Percentiles rank a stretch among this genome's conserved stretches.
phyloP scores from a whole-genome alignment of 768 basidiomycete species.

The Psilocybe tampanensis region DNA sequence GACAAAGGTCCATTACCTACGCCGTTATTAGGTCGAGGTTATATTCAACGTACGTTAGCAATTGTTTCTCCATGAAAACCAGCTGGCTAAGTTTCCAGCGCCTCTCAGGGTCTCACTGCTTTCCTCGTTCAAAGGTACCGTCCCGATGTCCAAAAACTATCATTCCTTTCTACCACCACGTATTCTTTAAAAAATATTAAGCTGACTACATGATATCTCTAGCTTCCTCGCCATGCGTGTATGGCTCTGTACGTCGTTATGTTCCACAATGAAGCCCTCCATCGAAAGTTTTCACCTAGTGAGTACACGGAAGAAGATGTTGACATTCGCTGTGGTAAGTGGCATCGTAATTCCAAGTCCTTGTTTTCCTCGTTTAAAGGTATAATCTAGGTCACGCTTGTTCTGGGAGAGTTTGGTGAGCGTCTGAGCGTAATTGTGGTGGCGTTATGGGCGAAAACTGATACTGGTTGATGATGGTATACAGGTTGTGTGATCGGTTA shows the following conservation, averaged over 20 bases:
- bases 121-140: conserved; percentile 29
- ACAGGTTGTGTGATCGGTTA: conserved; percentile 25
- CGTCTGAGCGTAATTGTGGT: no score
- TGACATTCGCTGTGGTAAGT: conserved; percentile 21
- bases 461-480: background rate
- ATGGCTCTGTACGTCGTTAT: conserved; percentile 27
- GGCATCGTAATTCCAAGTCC: background rate
- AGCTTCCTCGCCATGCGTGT: conserved; percentile 32
- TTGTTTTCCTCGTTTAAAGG: background rate
- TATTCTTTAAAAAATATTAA: no score
- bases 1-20: background rate
- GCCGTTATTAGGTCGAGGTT: conserved; percentile 22
- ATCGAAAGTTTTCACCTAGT: conserved; percentile 17
- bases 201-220: background rate
- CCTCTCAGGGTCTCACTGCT: conserved; percentile 25
- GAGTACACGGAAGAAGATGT: conserved; percentile 25
- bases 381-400: conserved; percentile 16
- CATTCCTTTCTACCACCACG: background rate
- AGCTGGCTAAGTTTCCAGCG: background rate
- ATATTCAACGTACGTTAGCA: conserved; percentile 25
- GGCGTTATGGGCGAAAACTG: no score
- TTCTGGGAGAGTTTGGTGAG: conserved; percentile 29
- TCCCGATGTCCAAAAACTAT: background rate
- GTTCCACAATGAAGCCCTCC: background rate
- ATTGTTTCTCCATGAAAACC: background rate